phyloP scores from a whole-genome alignment of 2,329 filamentous ascomycete species.

The Cercospora sp. region DNA sequence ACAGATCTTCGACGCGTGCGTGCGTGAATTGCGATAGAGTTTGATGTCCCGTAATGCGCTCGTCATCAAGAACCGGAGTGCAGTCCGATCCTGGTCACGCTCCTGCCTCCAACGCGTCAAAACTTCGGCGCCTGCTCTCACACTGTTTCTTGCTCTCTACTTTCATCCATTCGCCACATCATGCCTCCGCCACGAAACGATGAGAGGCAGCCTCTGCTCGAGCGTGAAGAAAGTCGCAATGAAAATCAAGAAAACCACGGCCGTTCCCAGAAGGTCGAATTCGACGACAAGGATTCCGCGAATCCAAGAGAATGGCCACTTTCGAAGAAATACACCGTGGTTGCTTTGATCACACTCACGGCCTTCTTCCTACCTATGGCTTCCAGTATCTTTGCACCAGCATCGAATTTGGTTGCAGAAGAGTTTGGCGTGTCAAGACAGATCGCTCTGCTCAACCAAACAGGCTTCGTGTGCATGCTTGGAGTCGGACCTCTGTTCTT shows the following conservation, averaged over 20 bases:
- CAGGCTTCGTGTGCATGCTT: constrained; percentile 52
- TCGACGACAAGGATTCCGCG: constrained; percentile 17
- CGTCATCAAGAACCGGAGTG: neutral
- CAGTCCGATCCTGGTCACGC: neutral
- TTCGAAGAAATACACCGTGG: constrained; percentile 17
- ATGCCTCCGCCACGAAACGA: constrained; percentile 8
- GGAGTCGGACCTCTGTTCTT: constrained; percentile 50
- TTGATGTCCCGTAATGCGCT: constrained; percentile 6
- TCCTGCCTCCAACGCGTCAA: constrained; percentile 9
- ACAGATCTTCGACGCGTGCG: neutral
- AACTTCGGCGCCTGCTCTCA: constrained; percentile 1
- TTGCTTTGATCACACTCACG: constrained; percentile 15
- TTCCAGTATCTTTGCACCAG: constrained; percentile 22
- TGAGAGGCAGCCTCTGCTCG: constrained; percentile 14
- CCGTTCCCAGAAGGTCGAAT: constrained; percentile 15
- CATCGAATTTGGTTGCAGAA: constrained; percentile 41
- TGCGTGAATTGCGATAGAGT: neutral
- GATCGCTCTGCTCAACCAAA: constrained; percentile 49
- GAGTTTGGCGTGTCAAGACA: constrained; percentile 44
- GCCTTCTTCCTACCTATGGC: constrained; percentile 25
- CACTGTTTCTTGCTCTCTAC: neutral
- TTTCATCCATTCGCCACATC: neutral
- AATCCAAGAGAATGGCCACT: constrained; percentile 21
- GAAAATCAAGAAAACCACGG: neutral
- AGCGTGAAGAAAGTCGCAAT: neutral